Evolutionary conservation across 352 stramenopile genomes (phyloP).

Genomic region (Phytopythium mirpurense): DNA sequence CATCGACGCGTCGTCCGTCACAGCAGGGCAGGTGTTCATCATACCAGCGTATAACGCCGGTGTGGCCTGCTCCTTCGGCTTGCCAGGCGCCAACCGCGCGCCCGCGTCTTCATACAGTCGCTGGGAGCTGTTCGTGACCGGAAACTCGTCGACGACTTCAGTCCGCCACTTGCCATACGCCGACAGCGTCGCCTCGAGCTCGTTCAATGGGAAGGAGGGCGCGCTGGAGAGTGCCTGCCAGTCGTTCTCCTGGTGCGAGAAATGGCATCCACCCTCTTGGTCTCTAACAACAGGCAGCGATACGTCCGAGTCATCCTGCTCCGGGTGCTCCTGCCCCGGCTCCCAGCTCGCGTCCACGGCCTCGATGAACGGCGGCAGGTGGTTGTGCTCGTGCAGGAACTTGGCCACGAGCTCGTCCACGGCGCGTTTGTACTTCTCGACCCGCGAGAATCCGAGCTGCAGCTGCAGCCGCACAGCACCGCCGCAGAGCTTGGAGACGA

Average conservation of each 20-base stretch:
- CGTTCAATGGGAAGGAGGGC: conserved; percentile 19
- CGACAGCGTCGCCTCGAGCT: conserved; percentile 19
- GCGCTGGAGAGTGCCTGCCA: conserved; percentile 6
- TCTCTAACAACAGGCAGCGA: conserved; percentile 9
- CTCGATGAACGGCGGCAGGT: conserved; percentile 61
- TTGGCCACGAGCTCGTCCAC: conserved; percentile 58
- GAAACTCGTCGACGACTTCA: conserved; percentile 2
- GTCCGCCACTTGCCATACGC: conserved; percentile 11
- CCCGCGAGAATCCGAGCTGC: conserved; percentile 51
- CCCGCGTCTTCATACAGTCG: not conserved
- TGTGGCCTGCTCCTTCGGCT: not conserved
- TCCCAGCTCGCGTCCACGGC: conserved; percentile 16
- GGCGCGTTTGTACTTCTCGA: conserved; percentile 52
- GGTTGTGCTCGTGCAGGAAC: conserved; percentile 44
- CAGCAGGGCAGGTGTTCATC: not conserved
- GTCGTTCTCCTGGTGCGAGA: not conserved
- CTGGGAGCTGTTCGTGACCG: not conserved
- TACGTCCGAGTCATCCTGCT: conserved; percentile 18
- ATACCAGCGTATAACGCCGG: not conserved
- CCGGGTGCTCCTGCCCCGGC: conserved; percentile 23
- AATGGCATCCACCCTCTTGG: conserved; percentile 6
- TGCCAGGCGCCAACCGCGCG: not conserved
- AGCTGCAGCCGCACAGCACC: conserved; percentile 50
- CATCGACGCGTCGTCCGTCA: too few relatives aligned
- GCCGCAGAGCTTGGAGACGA: conserved; percentile 25